Evolutionary conservation across 306 rosid species (phyloP), one percentile per base, ranked within the genome.

Genomic region (Begonia masoniana): DNA sequence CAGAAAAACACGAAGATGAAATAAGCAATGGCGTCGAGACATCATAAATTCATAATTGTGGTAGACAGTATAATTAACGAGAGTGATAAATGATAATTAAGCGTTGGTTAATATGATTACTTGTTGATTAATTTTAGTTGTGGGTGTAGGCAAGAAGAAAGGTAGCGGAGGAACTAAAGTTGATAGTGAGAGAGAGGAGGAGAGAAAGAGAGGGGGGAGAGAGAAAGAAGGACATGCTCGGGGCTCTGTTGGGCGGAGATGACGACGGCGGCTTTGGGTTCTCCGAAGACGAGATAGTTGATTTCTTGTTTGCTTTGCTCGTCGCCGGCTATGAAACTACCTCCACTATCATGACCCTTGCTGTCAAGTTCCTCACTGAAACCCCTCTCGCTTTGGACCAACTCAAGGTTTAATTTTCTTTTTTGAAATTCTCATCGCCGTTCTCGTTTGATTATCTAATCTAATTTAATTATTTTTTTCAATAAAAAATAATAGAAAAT

Each of bases 301-400:
- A 91, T 70, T 91, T 91, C 65, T 60, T 91, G 73, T 66, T 91
- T 36, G 96, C 99, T 47, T 63, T 91, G 68, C 80, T 91, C 2
- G 96, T 91, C 10, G 99, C 92, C 11, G 96, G 99, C 62, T 91
- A 86, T 10, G 99, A 91, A 63, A 91, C 96, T 31, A 91, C 99
- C 54, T 86, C 99, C 4, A 86, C 99, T 2, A 81, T 80, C 41
- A 91, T 91, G 94, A 91, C 99, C 23, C 99, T 91, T 12, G 96
- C 99, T n/a, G 75, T 91, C 12, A 91, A 91, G 79, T 91, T 91
- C 62, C 81, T 91, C 61, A 83, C 92, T 0, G 99, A 86, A 62
- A 83, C 96, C 46, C 99, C 99, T 54, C 73, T 81, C 6, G 99
- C 99, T 66, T 59, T 81, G 50, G 92, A 84, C 56, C 94, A 91